These are phyloP conservation scores for Haberlea rhodopensis DNA, from an alignment of 257 asterid genomes.

Conservation along the genomic window DNA sequence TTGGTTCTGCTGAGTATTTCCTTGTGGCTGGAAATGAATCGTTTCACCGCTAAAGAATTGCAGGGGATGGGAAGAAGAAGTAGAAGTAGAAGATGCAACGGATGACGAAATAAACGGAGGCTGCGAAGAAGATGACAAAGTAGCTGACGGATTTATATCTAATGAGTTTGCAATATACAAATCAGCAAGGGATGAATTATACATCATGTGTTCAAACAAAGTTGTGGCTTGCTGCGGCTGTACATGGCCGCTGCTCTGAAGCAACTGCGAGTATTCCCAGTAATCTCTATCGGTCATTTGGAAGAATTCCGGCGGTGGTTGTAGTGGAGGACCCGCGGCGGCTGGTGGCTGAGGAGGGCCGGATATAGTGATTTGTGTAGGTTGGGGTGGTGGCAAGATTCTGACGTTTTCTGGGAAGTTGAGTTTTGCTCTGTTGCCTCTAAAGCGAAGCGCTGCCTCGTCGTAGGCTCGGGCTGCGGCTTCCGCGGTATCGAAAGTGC, in stretches of 20 bases:
- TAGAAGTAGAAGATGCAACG: too few species aligned
- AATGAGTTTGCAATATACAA: conserved; percentile 46
- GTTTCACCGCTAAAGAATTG: conserved; percentile 47
- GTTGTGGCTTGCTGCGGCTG: conserved; percentile 34
- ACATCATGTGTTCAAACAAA: conserved; percentile 49
- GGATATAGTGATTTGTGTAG: too few species aligned
- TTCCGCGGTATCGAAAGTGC: too few species aligned
- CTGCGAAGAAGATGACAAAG: conserved; percentile 22
- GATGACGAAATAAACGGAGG: conserved; percentile 27
- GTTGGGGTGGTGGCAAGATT: too few species aligned
- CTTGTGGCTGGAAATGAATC: conserved; percentile 41
- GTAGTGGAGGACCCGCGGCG: conserved; percentile 18
- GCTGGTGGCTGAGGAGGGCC: too few species aligned
- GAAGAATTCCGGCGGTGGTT: conserved; percentile 17
- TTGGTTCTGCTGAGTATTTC: conserved; percentile 30
- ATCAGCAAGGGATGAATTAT: conserved; percentile 44
- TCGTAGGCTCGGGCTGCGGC: too few species aligned
- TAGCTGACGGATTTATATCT: conserved; percentile 22
- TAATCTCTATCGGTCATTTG: too few species aligned
- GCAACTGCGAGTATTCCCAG: too few species aligned
- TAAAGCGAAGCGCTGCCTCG: conserved; percentile 78
- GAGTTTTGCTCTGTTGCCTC: conserved; percentile 85
- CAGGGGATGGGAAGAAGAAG: conserved; percentile 44
- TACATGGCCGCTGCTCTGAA: too few species aligned
- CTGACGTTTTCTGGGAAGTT: too few species aligned